A percentile compares a stretch with the other conserved stretches of the same genome.
Evolutionary conservation across 2,329 filamentous ascomycete species (phyloP).

Genomic region (Cryoendolithus antarcticus): DNA sequence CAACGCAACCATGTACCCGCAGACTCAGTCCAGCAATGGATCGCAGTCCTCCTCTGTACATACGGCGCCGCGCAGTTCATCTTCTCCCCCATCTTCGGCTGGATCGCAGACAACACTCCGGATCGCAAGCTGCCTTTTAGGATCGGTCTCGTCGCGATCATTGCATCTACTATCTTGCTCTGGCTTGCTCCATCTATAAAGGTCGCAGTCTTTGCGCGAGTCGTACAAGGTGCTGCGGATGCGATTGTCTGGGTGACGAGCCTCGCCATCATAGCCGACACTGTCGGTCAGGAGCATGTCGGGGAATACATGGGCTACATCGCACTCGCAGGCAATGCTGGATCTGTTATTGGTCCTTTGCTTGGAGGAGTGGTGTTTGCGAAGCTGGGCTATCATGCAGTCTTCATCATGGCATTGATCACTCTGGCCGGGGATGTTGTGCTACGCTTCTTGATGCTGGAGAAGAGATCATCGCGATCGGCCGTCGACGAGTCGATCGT

Average conservation of each 20-base stretch:
- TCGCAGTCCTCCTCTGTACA: constrained; percentile 54
- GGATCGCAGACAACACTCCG: constrained; percentile 46
- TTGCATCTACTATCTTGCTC: constrained; percentile 50
- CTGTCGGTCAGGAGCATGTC: constrained; percentile 46
- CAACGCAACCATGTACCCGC: constrained; percentile 6
- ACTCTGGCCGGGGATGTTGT: constrained; percentile 11
- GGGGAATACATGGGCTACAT: constrained; percentile 56
- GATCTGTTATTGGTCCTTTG: constrained; percentile 49
- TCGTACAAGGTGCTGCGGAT: constrained; percentile 55
- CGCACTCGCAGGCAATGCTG: constrained; percentile 49
- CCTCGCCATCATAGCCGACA: constrained; percentile 58
- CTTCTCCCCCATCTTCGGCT: constrained; percentile 33
- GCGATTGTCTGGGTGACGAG: constrained; percentile 62
- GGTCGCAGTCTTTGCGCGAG: constrained; percentile 47
- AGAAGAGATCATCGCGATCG: constrained; percentile 2
- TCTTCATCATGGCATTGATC: constrained; percentile 10
- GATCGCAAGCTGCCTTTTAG: constrained; percentile 51
- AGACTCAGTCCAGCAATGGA: constrained; percentile 48
- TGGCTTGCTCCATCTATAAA: constrained; percentile 50
- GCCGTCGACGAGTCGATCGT: not conserved
- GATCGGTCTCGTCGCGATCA: constrained; percentile 47
- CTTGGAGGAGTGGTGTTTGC: constrained; percentile 56
- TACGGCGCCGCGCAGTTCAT: constrained; percentile 54
- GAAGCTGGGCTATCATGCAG: constrained; percentile 25
- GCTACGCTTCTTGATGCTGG: constrained; percentile 12